These are phyloP conservation scores for Kuraishia hungarica DNA, from an alignment of 805 yeast genomes.

Conservation along the genomic window DNA sequence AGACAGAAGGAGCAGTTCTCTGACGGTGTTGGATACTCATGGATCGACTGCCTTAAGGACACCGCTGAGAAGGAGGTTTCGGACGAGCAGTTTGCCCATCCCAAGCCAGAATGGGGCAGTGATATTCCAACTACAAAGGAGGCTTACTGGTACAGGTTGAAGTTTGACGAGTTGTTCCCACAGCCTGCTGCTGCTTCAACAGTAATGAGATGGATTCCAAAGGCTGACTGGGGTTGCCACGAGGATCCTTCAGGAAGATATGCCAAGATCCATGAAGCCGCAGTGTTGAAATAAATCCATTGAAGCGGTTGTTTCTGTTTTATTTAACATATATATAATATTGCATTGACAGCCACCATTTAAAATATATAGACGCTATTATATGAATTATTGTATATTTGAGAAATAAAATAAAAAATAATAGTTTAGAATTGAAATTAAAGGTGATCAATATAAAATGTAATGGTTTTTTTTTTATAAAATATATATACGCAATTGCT, in stretches of 20 bases:
- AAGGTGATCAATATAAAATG: no score
- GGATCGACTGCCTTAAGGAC: conserved; percentile 98
- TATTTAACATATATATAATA: no score
- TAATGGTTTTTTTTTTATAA: no score
- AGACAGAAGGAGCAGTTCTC: conserved; percentile 99
- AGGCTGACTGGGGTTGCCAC: conserved; percentile 99
- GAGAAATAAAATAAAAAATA: no score
- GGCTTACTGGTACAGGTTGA: conserved; percentile 97
- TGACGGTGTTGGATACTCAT: conserved; percentile 98
- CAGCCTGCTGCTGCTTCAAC: conserved; percentile 89
- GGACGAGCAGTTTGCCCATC: conserved; percentile 85
- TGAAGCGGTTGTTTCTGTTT: neutral
- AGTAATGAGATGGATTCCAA: conserved; percentile 99
- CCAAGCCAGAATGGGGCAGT: conserved; percentile 93
- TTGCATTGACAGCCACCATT: neutral
- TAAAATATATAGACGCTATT: no score
- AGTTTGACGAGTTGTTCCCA: conserved; percentile 91
- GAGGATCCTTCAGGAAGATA: conserved; percentile 98
- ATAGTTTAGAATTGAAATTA: no score
- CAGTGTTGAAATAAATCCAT: conserved; percentile 23
- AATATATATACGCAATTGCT: no score
- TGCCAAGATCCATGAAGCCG: conserved; percentile 81
- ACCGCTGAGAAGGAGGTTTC: conserved; percentile 79
- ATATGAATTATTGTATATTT: no score
- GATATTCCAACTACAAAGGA: conserved; percentile 97